Conservation (phyloP, 345 rosid species). For the Dimocarpus longan region DNA sequence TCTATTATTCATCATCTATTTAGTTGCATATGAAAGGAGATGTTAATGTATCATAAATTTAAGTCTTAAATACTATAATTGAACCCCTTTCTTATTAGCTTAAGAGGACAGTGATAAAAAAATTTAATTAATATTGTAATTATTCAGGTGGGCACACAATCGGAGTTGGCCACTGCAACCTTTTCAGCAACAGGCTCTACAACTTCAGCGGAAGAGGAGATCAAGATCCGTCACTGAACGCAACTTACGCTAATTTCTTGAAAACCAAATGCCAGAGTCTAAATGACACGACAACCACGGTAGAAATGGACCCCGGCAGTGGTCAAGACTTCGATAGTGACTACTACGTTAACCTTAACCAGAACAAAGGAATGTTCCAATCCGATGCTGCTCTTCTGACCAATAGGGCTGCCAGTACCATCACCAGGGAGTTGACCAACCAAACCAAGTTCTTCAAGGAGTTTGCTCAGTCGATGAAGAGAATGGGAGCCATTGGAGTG, state of each 20-base stretch:
- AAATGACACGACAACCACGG: slow-evolving; percentile 32
- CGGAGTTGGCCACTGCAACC: slow-evolving; percentile 56
- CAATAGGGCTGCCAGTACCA: slow-evolving; percentile 28
- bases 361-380: slow-evolving; percentile 56
- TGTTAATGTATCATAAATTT: no score
- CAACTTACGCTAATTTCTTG: slow-evolving; percentile 38
- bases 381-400: slow-evolving; percentile 65
- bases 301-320: slow-evolving; percentile 64
- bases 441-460: slow-evolving; percentile 39
- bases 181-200: slow-evolving; percentile 60
- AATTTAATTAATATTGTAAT: no score
- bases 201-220: slow-evolving; percentile 69
- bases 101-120: no score
- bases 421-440: slow-evolving; percentile 16
- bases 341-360: slow-evolving; percentile 43
- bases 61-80: no score
- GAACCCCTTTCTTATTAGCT: no score
- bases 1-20: no score
- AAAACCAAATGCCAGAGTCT: slow-evolving; percentile 46
- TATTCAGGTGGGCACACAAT: slow-evolving; percentile 63
- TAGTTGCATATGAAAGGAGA: no score
- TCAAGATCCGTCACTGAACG: slow-evolving; percentile 57
- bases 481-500: slow-evolving; percentile 53
- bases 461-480: slow-evolving; percentile 62
- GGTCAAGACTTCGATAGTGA: slow-evolving; percentile 41